Evolutionary conservation across 345 rosid genomes (phyloP), one percentile per base, ranked within the genome.

Genomic region (Eutrema heterophyllum): DNA sequence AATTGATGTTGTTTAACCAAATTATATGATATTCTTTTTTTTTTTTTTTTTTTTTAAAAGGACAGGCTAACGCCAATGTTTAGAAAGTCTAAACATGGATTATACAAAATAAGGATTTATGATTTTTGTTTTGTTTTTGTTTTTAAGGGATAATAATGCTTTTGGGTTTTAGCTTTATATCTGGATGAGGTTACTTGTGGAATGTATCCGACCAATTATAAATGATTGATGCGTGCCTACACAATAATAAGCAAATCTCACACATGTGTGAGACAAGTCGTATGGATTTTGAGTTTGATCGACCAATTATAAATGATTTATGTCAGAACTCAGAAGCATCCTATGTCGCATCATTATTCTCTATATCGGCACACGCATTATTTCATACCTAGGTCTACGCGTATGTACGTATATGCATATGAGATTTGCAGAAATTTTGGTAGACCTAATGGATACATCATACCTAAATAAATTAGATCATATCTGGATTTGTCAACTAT

Each of bases 241-340:
- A 64, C 45, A 50, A 58, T 67, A 67, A 67, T 67, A 58, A 67
- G 78, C 61, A 67, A 74, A 58, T 74, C 72, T 74, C 52, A 67
- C 45, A 74, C 78, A 74, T 74, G 79, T 52, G 55, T 67, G 56
- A 50, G 74, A 60, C 79, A 75, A 32, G 49, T n/a, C 52, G 69
- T 9, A 60, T 75, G 56, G 56, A 56, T 75, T 68, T 59, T 50
- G 64, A 51, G 73, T 75, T 75, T 68, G 49, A 68, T 68, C 68
- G 74, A 68, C 43, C 63, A n/a, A n/a, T n/a, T 68, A 2, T 30
- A 43, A 26, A 51, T 2, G 8, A 2, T 67, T 10, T 21, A 68
- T 75, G 74, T 61, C 79, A 75, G 70, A 68, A 45, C 74, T 68
- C 64, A 43, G 70, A 68, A 62, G 74, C 70, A 75, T 75, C 79